phyloP scores from a whole-genome alignment of 306 rosid species.

The Begonia fuchsioides region DNA sequence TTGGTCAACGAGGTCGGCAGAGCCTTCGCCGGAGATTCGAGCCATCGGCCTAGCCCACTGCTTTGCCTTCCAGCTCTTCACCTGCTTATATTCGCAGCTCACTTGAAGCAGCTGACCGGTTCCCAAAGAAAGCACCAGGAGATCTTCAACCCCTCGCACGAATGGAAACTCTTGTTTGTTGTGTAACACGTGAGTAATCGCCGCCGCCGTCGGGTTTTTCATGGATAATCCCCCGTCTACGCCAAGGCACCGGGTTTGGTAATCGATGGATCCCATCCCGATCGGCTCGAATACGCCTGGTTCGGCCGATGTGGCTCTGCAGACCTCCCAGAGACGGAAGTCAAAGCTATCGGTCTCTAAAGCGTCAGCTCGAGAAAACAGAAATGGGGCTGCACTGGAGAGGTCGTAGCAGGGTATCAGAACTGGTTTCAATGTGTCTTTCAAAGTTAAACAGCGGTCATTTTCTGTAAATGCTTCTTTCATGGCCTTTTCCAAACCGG shows the following conservation, averaged over 20 bases:
- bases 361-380: conserved; percentile 96
- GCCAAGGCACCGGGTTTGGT: conserved; percentile 57
- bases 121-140: conserved; percentile 75
- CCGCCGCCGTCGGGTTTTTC: conserved; percentile 90
- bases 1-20: conserved; percentile 85
- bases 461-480: conserved; percentile 58
- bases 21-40: too few species aligned
- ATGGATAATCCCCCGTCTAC: conserved; percentile 83
- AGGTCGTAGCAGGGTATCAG: conserved; percentile 85
- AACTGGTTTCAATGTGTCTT: conserved; percentile 86
- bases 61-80: conserved; percentile 69
- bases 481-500: conserved; percentile 53
- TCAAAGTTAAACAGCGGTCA: conserved; percentile 42
- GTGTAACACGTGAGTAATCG: conserved; percentile 97
- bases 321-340: conserved; percentile 88
- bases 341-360: conserved; percentile 83
- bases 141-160: conserved; percentile 98
- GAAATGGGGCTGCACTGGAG: conserved; percentile 87
- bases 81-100: conserved; percentile 50
- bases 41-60: conserved; percentile 98
- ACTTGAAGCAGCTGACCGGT: conserved; percentile 68
- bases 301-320: conserved; percentile 88
- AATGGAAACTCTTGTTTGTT: conserved; percentile 96
- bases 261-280: conserved; percentile 63
- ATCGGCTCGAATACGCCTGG: conserved; percentile 77